These are phyloP conservation scores for Murraya paniculata DNA, from an alignment of 345 rosid species.

Conservation along the genomic window DNA sequence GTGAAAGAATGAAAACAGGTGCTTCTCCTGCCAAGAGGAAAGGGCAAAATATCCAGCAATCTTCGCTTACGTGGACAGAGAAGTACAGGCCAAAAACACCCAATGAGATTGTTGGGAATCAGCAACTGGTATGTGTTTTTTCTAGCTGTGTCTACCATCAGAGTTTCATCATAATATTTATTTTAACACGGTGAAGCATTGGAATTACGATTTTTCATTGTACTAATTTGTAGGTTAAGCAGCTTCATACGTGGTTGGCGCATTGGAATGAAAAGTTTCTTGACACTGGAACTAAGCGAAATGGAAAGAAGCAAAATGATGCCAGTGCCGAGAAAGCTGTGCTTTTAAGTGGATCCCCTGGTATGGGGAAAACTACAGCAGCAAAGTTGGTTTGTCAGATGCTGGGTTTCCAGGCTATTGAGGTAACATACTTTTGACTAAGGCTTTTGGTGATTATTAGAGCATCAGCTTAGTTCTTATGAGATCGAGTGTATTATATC, in stretches of 20 bases:
- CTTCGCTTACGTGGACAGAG: constrained; percentile 80
- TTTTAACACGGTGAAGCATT: background rate
- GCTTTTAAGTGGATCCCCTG: constrained; percentile 91
- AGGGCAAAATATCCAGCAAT: constrained; percentile 31
- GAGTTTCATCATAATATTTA: background rate
- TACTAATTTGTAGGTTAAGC: constrained; percentile 61
- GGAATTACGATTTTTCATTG: constrained; percentile 6
- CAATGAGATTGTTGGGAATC: constrained; percentile 91
- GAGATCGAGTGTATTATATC: background rate
- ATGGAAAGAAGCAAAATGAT: constrained; percentile 74
- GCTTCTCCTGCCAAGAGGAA: constrained; percentile 43
- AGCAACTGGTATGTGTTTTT: constrained; percentile 57
- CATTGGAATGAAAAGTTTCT: constrained; percentile 78
- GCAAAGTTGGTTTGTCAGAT: constrained; percentile 89
- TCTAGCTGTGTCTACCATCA: background rate
- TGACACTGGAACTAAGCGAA: constrained; percentile 60
- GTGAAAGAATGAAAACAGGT: constrained; percentile 25
- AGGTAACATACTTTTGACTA: constrained; percentile 42
- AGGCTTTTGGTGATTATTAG: background rate
- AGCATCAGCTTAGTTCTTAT: constrained; percentile 3
- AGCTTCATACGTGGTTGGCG: constrained; percentile 83
- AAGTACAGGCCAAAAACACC: constrained; percentile 84
- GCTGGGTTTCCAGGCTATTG: constrained; percentile 92
- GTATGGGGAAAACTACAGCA: constrained; percentile 93
- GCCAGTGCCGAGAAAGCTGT: constrained; percentile 75